Conservation (phyloP, 1,139 yeast species). For the Candida neerlandica region DNA sequence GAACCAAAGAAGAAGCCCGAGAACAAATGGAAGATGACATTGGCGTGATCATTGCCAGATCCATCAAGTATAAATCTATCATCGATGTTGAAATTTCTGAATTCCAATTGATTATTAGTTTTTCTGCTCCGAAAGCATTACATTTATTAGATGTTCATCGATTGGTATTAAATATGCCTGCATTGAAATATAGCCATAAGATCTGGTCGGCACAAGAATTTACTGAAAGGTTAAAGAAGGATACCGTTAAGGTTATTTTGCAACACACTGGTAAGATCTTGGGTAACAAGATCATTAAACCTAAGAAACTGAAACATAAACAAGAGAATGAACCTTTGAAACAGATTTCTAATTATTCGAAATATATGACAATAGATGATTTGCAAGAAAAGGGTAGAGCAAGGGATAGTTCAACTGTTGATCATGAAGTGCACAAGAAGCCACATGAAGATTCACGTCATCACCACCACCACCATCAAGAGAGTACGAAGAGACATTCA, state of each 20-base stretch:
- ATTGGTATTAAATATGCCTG: slow-evolving; percentile 65
- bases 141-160: slow-evolving; percentile 73
- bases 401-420: slow-evolving; percentile 20
- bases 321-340: slow-evolving; percentile 40
- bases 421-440: slow-evolving; percentile 14
- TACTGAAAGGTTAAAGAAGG: slow-evolving; percentile 62
- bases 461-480: slow-evolving; percentile 3
- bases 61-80: slow-evolving; percentile 67
- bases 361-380: slow-evolving; percentile 43
- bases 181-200: slow-evolving; percentile 62
- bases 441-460: slow-evolving; percentile 10
- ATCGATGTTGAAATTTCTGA: slow-evolving; percentile 58
- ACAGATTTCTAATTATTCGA: slow-evolving; percentile 45
- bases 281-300: slow-evolving; percentile 66
- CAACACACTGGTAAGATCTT: slow-evolving; percentile 79
- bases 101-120: slow-evolving; percentile 63
- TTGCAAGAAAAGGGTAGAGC: slow-evolving; percentile 36
- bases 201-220: slow-evolving; percentile 83
- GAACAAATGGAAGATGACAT: slow-evolving; percentile 23
- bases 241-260: slow-evolving; percentile 66
- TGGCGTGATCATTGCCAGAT: slow-evolving; percentile 40
- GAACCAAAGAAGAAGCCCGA: slow-evolving; percentile 4
- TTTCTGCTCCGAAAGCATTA: slow-evolving; percentile 71
- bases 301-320: slow-evolving; percentile 26
- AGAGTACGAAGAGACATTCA: background rate